phyloP scores from a whole-genome alignment of 495 filamentous ascomycete species.

The Melanomma pulvis-pyrius region DNA sequence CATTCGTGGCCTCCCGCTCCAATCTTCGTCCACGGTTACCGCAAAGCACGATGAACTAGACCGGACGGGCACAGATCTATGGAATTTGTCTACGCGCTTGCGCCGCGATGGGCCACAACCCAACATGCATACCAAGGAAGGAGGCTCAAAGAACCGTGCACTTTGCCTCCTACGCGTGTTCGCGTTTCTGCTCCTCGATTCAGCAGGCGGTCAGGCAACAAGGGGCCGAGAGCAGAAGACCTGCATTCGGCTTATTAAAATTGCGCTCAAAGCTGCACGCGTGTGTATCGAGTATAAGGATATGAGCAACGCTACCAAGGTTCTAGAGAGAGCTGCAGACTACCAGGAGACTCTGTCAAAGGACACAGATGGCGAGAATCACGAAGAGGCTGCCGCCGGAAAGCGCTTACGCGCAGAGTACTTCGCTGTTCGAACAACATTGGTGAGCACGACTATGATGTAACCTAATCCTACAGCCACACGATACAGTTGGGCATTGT shows the following conservation, averaged over 20 bases:
- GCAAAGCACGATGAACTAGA: conserved; percentile 55
- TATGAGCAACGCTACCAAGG: conserved; percentile 58
- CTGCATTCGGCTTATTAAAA: conserved; percentile 60
- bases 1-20: conserved; percentile 32
- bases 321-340: conserved; percentile 65
- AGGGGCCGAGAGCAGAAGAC: conserved; percentile 33
- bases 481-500: not conserved
- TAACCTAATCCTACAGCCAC: not conserved
- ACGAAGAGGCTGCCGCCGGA: conserved; percentile 37
- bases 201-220: conserved; percentile 46
- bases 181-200: conserved; percentile 70
- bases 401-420: conserved; percentile 64
- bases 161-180: conserved; percentile 61
- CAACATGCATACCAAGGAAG: conserved; percentile 9
- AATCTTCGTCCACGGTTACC: conserved; percentile 21
- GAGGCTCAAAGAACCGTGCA: not conserved
- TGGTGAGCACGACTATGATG: conserved; percentile 54
- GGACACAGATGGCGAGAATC: conserved; percentile 37
- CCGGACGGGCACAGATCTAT: conserved; percentile 57
- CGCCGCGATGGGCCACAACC: conserved; percentile 32
- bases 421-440: conserved; percentile 65
- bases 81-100: conserved; percentile 68
- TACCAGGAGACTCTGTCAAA: conserved; percentile 61
- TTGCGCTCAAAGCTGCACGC: conserved; percentile 67
- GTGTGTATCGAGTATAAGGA: conserved; percentile 64